Evolutionary conservation across 176 grass and related monocot species (phyloP), one percentile per base, ranked within the genome.

Genomic region (Melocanna baccifera): DNA sequence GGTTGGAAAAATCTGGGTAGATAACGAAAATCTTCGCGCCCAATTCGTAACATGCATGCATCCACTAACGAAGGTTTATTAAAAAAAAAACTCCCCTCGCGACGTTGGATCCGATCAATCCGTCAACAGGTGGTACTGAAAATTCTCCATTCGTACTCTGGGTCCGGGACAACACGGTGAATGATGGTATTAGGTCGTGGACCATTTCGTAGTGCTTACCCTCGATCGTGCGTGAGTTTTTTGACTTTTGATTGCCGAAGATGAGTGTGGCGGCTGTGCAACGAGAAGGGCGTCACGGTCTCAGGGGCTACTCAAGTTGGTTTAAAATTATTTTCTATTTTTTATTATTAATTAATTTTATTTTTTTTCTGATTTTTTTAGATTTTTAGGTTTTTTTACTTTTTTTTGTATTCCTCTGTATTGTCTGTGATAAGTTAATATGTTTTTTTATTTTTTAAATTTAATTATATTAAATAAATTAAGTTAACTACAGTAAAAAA

Each of bases 181-280:
- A 46, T 74, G 67, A 81, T 87, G 85, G 69, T 32, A 75, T 75
- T 81, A 86, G 85, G 85, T 75, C 77, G 75, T 12, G 45, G 8
- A 13, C 77, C 85, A 87, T 87, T 87, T 61, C 14, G 8, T 39
- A 67, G 77, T 87, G 77, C 77, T 81, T 75, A 87, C 81, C 77
- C 57, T 81, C 19, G 23, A 58, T 62, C 16, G 47, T 74, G 68
- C 42, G 66, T 55, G 67, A 43, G 36, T 56, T 81, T 74, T 86
- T 81, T 47, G 69, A 87, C 85, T 81, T 87, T 20, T 56, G 53
- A 73, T 86, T 72, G n/a, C 10, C 56, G 26, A 51, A 62, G 23
- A 55, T 86, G 45, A 52, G 45, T 67, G 69, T 56, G 77, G 69
- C 59, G 45, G 85, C 69, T 67, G 69, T 56, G 77, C 77, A 57